Evolutionary conservation across 2,329 filamentous ascomycete species (phyloP).

Genomic region (Emericellopsis cladophorae): DNA sequence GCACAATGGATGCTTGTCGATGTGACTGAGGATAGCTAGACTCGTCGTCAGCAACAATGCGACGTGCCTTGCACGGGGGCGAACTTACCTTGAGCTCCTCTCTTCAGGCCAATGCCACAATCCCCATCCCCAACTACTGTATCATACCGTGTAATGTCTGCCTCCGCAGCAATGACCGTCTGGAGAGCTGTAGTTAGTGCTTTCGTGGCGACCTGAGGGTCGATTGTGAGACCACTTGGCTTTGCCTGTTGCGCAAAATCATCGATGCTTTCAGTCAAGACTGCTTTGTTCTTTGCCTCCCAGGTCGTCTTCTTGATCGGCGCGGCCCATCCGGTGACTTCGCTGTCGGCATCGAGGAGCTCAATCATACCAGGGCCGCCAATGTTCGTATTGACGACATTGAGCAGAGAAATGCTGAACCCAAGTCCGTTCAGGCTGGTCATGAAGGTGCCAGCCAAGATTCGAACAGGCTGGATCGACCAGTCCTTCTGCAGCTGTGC

Average conservation of each 20-base stretch:
- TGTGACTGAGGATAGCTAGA: conserved; percentile 37
- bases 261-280: conserved; percentile 24
- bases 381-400: conserved; percentile 46
- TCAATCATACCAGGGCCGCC: conserved; percentile 51
- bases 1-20: conserved; percentile 28
- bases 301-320: conserved; percentile 51
- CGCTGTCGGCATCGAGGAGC: conserved; percentile 55
- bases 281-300: conserved; percentile 39
- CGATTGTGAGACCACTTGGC: conserved; percentile 37
- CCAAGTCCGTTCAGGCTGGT: conserved; percentile 66
- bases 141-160: conserved; percentile 60
- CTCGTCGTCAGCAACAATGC: conserved; percentile 7
- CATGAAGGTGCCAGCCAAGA: conserved; percentile 63
- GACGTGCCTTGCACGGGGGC: not conserved
- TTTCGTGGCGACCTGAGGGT: conserved; percentile 34
- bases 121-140: conserved; percentile 85
- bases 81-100: conserved; percentile 61
- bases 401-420: conserved; percentile 61
- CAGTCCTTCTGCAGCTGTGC: conserved; percentile 45
- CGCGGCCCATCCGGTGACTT: conserved; percentile 58
- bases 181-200: conserved; percentile 46
- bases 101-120: conserved; percentile 75
- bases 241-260: conserved; percentile 17
- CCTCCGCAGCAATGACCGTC: conserved; percentile 51
- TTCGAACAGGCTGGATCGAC: conserved; percentile 48